Conservation (phyloP, 495 filamentous ascomycete species). For the Parathielavia hyrcaniae region DNA sequence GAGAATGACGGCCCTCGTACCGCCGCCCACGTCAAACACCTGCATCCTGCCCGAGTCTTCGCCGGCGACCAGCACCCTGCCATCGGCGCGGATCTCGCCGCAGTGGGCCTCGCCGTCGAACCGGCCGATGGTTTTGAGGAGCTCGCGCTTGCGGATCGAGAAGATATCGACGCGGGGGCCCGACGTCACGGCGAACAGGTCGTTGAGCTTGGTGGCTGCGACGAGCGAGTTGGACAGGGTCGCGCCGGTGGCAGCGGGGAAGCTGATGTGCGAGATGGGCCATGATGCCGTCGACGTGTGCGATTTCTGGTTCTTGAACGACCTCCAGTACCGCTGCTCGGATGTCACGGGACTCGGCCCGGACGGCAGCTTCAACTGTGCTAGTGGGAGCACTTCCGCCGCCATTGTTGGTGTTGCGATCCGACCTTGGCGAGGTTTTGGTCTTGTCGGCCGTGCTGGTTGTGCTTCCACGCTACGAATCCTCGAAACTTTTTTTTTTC, state of each 20-base stretch:
- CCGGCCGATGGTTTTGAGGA: constrained; percentile 83
- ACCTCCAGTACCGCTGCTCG: constrained; percentile 89
- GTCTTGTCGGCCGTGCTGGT: constrained; percentile 1
- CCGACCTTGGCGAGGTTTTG: constrained; percentile 1
- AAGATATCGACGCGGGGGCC: constrained; percentile 89
- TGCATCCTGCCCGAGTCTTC: constrained; percentile 87
- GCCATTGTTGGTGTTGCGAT: constrained; percentile 61
- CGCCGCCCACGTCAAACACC: constrained; percentile 73
- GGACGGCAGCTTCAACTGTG: constrained; percentile 73
- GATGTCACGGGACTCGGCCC: constrained; percentile 68
- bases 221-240: constrained; percentile 42
- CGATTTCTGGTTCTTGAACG: constrained; percentile 80
- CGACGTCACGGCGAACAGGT: constrained; percentile 87
- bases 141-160: constrained; percentile 79
- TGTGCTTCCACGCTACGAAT: neutral
- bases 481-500: constrained; percentile 16
- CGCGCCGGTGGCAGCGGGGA: constrained; percentile 50
- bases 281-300: constrained; percentile 80
- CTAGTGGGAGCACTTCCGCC: constrained; percentile 74
- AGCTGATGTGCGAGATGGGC: constrained; percentile 82
- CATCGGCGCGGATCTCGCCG: constrained; percentile 81
- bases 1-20: constrained; percentile 71
- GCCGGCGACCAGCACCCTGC: constrained; percentile 80
- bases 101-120: constrained; percentile 85
- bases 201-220: constrained; percentile 46